Base-by-base conservation (phyloP, 352 stramenopile species). In the Phytophthora capsici region DNA sequence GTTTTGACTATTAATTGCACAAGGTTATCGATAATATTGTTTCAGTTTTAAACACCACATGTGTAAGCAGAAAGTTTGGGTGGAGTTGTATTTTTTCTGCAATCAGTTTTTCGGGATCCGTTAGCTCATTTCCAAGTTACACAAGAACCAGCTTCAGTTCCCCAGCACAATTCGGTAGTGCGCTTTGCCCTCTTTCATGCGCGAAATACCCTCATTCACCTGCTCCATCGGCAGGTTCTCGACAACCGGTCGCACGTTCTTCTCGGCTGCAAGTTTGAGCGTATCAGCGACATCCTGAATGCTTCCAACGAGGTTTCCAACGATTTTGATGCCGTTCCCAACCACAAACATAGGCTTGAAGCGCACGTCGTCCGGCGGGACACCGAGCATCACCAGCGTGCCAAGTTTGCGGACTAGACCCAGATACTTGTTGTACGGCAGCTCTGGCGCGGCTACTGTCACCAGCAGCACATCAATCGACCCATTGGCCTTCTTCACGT, bases 201-300 rank as follows among this genome's bases (percentile, higher is more conserved):
- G 56, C 10, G 61, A 53, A n/a, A 77, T 40, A 2, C 67, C 69
- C 20, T 70, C 57, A 46, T 77, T 75, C 5, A 76, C 71, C 28
- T 80, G 38, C 14, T n/a, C 32, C 65, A 80, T 77, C 14, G 75
- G 61, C 47, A 78, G 38, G 25, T 64, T 57, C 58, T 82, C 37
- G 25, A 77, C 62, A 19, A 78, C 61, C 9, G 63, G 58, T 8
- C 64, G 60, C 20, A 93, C 83, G 8, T 87, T 70, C 43, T 90
- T 71, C 13, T 40, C 13, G 16, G 38, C 78, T 51, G 87, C 94
- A 19, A 97, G 75, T 25, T 88, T 63, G 3, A 97, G 66, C 73
- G 95, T 93, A 16, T 95, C 80, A 47, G 88, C 71, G 9, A 89
- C 90, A 50, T 94, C 83, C 9, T 70, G 45, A 30, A 93, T 82